Evolutionary conservation across 1,139 yeast genomes (phyloP).

Genomic region (Geotrichum restrictum): DNA sequence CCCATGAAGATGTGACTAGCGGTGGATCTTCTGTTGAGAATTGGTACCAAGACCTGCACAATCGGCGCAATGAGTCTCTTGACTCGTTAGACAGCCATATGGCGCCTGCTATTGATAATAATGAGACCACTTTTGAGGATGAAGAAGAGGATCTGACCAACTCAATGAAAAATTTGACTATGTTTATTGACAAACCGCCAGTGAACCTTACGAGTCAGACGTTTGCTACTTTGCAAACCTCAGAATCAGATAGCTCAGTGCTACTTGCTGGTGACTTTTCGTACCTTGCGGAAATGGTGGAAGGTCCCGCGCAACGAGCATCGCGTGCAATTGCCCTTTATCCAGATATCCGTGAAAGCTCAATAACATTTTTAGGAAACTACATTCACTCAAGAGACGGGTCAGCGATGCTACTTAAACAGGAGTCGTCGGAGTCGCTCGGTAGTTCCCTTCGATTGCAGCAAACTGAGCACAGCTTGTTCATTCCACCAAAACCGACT

Average conservation of each 20-base stretch:
- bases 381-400: conserved; percentile 7
- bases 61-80: conserved; percentile 4
- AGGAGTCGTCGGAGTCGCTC: neutral
- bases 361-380: conserved; percentile 11
- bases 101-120: conserved; percentile 2
- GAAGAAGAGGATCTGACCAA: conserved; percentile 9
- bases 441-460: neutral
- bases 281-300: conserved; percentile 14
- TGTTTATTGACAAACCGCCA: conserved; percentile 8
- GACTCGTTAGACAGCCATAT: conserved; percentile 11
- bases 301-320: neutral
- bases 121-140: conserved; percentile 12
- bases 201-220: neutral
- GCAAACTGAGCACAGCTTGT: neutral
- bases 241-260: conserved; percentile 14
- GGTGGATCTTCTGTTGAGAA: neutral
- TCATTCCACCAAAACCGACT: neutral
- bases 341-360: conserved; percentile 13
- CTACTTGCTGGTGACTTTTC: conserved; percentile 17
- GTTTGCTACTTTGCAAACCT: neutral
- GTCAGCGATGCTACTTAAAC: neutral
- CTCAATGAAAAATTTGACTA: conserved; percentile 17
- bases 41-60: neutral
- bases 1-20: neutral
- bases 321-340: neutral